Evolutionary conservation across 257 asterid genomes (phyloP).

Genomic region (Lantana camara): DNA sequence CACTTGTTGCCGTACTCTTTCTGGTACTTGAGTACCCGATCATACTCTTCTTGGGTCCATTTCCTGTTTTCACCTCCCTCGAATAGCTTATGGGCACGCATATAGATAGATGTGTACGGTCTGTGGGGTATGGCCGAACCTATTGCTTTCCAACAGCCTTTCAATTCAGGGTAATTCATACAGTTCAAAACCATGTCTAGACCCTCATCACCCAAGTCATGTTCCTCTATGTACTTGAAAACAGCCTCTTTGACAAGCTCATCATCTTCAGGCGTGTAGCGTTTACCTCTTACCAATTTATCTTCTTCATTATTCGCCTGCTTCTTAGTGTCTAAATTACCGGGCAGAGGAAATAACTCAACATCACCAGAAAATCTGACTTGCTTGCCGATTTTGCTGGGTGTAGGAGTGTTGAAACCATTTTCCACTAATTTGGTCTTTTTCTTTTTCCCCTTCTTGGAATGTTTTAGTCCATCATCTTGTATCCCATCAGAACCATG

Average conservation of each 20-base stretch:
- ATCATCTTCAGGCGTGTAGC: slow-evolving; percentile 52
- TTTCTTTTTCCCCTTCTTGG: slow-evolving; percentile 29
- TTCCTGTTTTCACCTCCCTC: slow-evolving; percentile 39
- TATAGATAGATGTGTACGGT: slow-evolving; percentile 34
- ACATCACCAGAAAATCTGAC: slow-evolving; percentile 45
- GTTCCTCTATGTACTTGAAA: slow-evolving; percentile 34
- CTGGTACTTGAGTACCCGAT: slow-evolving; percentile 31
- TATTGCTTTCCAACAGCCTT: slow-evolving; percentile 54
- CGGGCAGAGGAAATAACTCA: slow-evolving; percentile 38
- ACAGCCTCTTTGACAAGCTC: slow-evolving; percentile 47
- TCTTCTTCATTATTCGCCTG: slow-evolving; percentile 20
- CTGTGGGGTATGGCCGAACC: slow-evolving; percentile 48
- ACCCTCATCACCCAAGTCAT: slow-evolving; percentile 49
- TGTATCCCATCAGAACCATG: slow-evolving; percentile 9
- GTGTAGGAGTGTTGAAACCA: slow-evolving; percentile 20
- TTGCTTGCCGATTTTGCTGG: slow-evolving; percentile 43
- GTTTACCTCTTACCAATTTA: slow-evolving; percentile 43
- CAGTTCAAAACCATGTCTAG: slow-evolving; percentile 44
- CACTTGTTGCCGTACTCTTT: slow-evolving; percentile 45
- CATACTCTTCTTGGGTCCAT: slow-evolving; percentile 57
- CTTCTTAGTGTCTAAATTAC: slow-evolving; percentile 12
- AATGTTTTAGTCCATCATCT: slow-evolving; percentile 17
- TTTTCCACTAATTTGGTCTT: slow-evolving; percentile 23
- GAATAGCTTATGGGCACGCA: slow-evolving; percentile 44
- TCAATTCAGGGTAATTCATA: slow-evolving; percentile 29